phyloP scores from a whole-genome alignment of 148 eudicot species.

The Vaccinium vitisidaea region DNA sequence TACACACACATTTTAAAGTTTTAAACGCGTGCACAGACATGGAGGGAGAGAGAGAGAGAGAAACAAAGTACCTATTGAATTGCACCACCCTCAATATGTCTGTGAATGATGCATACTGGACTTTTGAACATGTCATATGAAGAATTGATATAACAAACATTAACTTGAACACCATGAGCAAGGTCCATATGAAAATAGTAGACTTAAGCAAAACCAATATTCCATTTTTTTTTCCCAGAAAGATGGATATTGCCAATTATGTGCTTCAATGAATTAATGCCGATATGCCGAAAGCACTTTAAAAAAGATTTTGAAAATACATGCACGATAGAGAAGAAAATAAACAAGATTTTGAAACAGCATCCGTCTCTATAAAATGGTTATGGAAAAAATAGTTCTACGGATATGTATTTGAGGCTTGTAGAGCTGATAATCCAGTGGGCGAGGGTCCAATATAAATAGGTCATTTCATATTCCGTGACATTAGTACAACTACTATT shows the following conservation, averaged over 20 bases:
- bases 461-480: background rate
- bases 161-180: background rate
- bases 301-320: too few relatives aligned
- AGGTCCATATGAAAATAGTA: background rate
- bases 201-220: background rate
- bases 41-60: background rate
- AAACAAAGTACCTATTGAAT: background rate
- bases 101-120: background rate
- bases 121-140: background rate
- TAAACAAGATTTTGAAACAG: background rate
- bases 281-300: background rate
- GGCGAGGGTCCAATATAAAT: background rate
- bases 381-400: background rate
- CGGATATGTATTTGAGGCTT: background rate
- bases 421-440: background rate
- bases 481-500: background rate
- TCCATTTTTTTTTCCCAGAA: background rate
- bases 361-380: background rate
- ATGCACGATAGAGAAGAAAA: background rate
- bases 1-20: background rate
- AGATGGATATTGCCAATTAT: background rate
- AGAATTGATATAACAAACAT: background rate
- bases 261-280: background rate
- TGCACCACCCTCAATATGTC: background rate
- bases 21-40: background rate